Base-by-base conservation (phyloP, 805 yeast genomes). In the Candida chilensis region DNA sequence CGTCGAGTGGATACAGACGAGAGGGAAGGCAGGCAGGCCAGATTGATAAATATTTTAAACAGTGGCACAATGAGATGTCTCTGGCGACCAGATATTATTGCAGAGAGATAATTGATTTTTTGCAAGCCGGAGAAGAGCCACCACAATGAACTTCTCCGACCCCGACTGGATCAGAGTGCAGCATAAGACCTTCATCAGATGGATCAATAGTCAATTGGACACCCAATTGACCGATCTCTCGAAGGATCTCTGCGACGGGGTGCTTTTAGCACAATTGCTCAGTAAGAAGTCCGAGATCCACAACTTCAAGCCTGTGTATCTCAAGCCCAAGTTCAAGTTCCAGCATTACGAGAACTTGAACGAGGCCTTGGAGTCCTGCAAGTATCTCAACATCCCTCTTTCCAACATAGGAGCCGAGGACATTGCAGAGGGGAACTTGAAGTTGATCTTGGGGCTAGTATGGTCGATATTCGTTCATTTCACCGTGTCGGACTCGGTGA, bases 331-430 rank as follows among this genome's bases (percentile, higher is more conserved):
- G 10, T 52, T 62, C 31, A 50, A 54, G 28, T 41, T 70, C 16
- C 75, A 71, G 34, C 61, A 60, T 39, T 36, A 66, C 34, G 76
- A 71, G 35, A 70, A 71, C 42, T 38, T 69, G 28, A 54, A 55
- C 32, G 64, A 57, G 34, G 49, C 56, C 24, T 48, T 71, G 30
- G 54, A 61, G 31, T 68, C 57, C 42, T 46, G 67, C 33, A 54
- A 57, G 27, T 45, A 57, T 27, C 45, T 58, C 28, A 52, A 62
- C 16, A 42, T 70, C 19, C 67, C 60, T 32, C 50, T 63, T 13
- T 50, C 57, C 37, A 60, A 57, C 35, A 60, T 71, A 27, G 65
- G 67, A 15, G 61, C 73, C 7, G 75, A 70, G 26, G 67, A 67
- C 45, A 58, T 71, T 4, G 55, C 56, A 16, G 73, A 64, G 16